Evolutionary conservation across 352 stramenopile species (phyloP), one percentile per base, ranked within the genome.

Genomic region (Phytophthora pluvialis): DNA sequence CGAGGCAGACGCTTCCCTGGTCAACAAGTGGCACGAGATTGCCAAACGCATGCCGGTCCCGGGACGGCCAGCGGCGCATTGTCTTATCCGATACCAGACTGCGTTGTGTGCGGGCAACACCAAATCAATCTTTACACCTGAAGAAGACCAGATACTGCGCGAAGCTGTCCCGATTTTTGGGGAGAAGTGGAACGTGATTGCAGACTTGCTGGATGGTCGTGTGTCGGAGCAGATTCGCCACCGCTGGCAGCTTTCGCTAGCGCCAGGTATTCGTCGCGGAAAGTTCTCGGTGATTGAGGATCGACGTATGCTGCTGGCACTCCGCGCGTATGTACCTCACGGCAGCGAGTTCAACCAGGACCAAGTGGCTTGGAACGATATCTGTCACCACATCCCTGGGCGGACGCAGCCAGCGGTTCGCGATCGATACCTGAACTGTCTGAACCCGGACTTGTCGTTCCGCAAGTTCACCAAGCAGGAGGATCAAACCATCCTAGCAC

Each of bases 121-220:
- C 5, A 67, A 75, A 51, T 77, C 75, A 13, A 67, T 21, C 16
- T 89, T 89, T 62, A 77, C 80, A 8, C 60, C 67, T 0, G 71
- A 84, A 58, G 80, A 89, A 47, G 80, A 89, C 39, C 52, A 72
- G 25, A 64, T 83, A n/a, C 57, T 89, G n/a, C 69, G 63, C 1
- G 47, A 86, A 44, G 80, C 78, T 15, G 77, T 93, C 3, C 56
- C 70, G 3, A 73, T 91, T 5, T 91, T 93, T 59, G 84, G 84
- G n/a, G 84, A 93, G 54, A 86, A 86, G 40, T 93, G 81, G 82
- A 89, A 86, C 15, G 80, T 90, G 48, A 88, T 93, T 64, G 84
- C 84, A 2, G 84, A 91, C 48, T 74, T 93, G 28, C 73, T 93
- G 67, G 84, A 93, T 46, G 84, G 80, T 1, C 82, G 82, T 18